Conservation (phyloP, 805 yeast genomes). For the Candida ficus region DNA sequence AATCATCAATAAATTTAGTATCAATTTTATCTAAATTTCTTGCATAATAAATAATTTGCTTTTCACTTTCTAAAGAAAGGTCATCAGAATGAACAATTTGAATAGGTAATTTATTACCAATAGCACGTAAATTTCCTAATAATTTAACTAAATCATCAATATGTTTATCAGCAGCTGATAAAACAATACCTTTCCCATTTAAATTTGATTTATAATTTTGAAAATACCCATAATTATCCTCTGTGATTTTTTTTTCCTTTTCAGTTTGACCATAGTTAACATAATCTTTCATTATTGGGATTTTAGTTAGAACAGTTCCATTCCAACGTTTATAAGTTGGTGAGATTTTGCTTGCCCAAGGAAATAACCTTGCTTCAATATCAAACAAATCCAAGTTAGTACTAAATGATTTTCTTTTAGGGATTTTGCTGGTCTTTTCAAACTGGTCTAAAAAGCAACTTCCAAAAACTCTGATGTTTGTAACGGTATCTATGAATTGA, state of each 20-base stretch:
- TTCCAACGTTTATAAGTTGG: slow-evolving; percentile 37
- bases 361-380: slow-evolving; percentile 34
- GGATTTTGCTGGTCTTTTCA: slow-evolving; percentile 7
- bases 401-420: not conserved
- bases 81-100: slow-evolving; percentile 34
- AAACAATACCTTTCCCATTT: slow-evolving; percentile 32
- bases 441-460: slow-evolving; percentile 24
- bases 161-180: slow-evolving; percentile 27
- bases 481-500: slow-evolving; percentile 20
- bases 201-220: slow-evolving; percentile 18
- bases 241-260: slow-evolving; percentile 11
- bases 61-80: too few species aligned
- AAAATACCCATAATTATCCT: slow-evolving; percentile 23
- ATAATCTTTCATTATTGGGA: slow-evolving; percentile 16
- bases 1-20: slow-evolving; percentile 13
- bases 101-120: slow-evolving; percentile 34
- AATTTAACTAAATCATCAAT: slow-evolving; percentile 24
- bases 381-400: slow-evolving; percentile 22
- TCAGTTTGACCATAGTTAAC: too few species aligned
- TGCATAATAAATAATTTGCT: slow-evolving; percentile 29
- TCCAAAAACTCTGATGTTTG: slow-evolving; percentile 24
- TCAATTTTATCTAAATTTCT: slow-evolving; percentile 13
- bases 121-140: slow-evolving; percentile 36
- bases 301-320: slow-evolving; percentile 20
- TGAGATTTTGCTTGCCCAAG: slow-evolving; percentile 32